These are phyloP conservation scores for Neocucurbitaria cava DNA, from an alignment of 2,329 filamentous ascomycete genomes.

Conservation along the genomic window DNA sequence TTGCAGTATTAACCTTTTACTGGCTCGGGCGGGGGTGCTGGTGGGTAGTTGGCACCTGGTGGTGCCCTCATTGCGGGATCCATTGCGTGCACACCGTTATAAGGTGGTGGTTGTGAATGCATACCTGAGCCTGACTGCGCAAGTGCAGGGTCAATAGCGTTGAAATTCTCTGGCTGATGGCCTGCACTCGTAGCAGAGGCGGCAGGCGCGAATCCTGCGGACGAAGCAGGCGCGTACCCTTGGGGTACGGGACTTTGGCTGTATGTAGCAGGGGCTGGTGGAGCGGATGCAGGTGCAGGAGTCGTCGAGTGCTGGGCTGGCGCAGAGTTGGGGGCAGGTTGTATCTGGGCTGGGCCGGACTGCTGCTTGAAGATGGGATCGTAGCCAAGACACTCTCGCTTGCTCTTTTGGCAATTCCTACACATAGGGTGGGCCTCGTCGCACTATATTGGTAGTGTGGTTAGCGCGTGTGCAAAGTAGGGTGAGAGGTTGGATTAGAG, in stretches of 20 bases:
- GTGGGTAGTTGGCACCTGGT: slow-evolving; percentile 23
- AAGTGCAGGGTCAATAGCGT: slow-evolving; percentile 72
- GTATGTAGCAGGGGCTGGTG: slow-evolving; percentile 44
- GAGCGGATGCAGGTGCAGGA: slow-evolving; percentile 40
- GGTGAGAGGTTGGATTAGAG: slow-evolving; percentile 41
- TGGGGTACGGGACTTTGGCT: slow-evolving; percentile 50
- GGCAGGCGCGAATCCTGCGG: slow-evolving; percentile 48
- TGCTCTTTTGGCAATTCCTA: slow-evolving; percentile 88
- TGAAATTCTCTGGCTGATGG: slow-evolving; percentile 58
- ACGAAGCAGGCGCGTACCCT: slow-evolving; percentile 54
- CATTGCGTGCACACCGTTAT: slow-evolving; percentile 43
- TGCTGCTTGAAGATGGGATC: slow-evolving; percentile 85
- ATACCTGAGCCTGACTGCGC: slow-evolving; percentile 50
- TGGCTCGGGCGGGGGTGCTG: slow-evolving; percentile 21
- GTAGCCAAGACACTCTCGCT: slow-evolving; percentile 85
- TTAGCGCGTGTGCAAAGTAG: slow-evolving; percentile 31
- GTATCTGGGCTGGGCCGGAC: slow-evolving; percentile 72
- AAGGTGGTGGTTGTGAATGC: slow-evolving; percentile 36
- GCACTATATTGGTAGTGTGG: slow-evolving; percentile 66
- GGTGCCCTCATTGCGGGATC: slow-evolving; percentile 41
- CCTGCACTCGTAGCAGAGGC: slow-evolving; percentile 44
- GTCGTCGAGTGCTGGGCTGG: slow-evolving; percentile 43
- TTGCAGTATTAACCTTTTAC: slow-evolving; percentile 36
- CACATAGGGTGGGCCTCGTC: slow-evolving; percentile 95
- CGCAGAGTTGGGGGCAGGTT: slow-evolving; percentile 67